phyloP scores from a whole-genome alignment of 768 basidiomycete species.

The Tubosaeta brunneosetosa region DNA sequence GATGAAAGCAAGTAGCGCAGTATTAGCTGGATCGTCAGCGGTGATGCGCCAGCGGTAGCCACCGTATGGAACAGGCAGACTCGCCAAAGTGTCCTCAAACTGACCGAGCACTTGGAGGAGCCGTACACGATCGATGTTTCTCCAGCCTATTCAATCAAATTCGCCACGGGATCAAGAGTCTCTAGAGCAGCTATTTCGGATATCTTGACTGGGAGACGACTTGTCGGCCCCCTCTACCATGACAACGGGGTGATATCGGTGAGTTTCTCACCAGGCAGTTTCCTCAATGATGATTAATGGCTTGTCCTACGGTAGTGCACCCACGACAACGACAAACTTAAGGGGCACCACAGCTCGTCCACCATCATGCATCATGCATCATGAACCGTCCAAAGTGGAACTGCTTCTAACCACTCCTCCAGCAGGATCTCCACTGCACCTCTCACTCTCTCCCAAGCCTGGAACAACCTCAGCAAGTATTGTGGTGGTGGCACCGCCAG shows the following conservation, averaged over 20 bases:
- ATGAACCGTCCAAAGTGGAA: slow-evolving; percentile 24
- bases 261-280: not conserved
- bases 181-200: not conserved
- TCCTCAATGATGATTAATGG: too few relatives aligned
- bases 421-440: slow-evolving; percentile 50
- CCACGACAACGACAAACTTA: too few relatives aligned
- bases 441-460: slow-evolving; percentile 70
- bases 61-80: not conserved
- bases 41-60: not conserved
- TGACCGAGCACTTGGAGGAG: not conserved
- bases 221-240: not conserved
- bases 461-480: slow-evolving; percentile 35
- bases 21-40: not conserved
- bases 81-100: not conserved
- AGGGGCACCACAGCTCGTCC: too few relatives aligned
- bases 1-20: not conserved
- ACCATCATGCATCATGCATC: too few relatives aligned
- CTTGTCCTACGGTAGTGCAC: too few relatives aligned
- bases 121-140: not conserved
- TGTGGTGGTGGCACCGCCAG: slow-evolving; percentile 5
- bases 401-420: slow-evolving; percentile 1
- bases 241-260: not conserved
- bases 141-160: not conserved
- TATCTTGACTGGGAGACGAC: not conserved
- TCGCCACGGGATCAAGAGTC: slow-evolving; percentile 2